Evolutionary conservation across 2,329 filamentous ascomycete genomes (phyloP).

Genomic region (Fusarium cicatricum): DNA sequence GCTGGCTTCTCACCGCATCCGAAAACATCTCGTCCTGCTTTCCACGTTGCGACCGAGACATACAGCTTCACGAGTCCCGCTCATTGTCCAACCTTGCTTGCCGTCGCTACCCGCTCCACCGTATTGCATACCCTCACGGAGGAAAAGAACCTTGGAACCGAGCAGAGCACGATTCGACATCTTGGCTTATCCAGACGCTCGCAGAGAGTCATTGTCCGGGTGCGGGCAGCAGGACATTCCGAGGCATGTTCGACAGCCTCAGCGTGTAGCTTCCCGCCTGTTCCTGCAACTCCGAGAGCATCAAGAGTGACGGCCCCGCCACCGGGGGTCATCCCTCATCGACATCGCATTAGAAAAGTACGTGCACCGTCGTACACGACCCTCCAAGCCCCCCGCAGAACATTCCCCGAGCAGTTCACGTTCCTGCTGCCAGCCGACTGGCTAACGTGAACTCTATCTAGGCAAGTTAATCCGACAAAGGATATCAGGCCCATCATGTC

Average conservation of each 20-base stretch:
- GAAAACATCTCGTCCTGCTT: conserved; percentile 23
- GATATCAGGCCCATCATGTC: conserved; percentile 64
- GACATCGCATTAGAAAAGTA: conserved; percentile 51
- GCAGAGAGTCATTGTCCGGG: conserved; percentile 40
- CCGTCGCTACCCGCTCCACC: conserved; percentile 34
- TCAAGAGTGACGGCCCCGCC: conserved; percentile 33
- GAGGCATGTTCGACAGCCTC: conserved; percentile 50
- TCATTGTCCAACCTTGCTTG: conserved; percentile 35
- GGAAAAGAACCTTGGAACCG: conserved; percentile 19
- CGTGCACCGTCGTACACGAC: conserved; percentile 50
- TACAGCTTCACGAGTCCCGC: conserved; percentile 38
- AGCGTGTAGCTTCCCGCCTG: conserved; percentile 46
- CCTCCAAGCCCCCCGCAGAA: conserved; percentile 37
- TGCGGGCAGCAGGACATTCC: conserved; percentile 45
- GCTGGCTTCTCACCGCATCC: conserved; percentile 37
- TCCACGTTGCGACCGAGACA: conserved; percentile 43
- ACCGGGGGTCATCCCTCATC: conserved; percentile 43
- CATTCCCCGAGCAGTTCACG: conserved; percentile 24
- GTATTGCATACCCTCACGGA: conserved; percentile 29
- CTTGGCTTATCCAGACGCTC: conserved; percentile 31
- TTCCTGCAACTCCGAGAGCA: conserved; percentile 41
- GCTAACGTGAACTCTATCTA: conserved; percentile 30
- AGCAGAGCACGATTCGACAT: conserved; percentile 24
- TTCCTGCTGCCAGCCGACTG: conserved; percentile 36
- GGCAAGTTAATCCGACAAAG: conserved; percentile 38